phyloP scores from a whole-genome alignment of 2,329 filamentous ascomycete species.

The Fusarium sp. region DNA sequence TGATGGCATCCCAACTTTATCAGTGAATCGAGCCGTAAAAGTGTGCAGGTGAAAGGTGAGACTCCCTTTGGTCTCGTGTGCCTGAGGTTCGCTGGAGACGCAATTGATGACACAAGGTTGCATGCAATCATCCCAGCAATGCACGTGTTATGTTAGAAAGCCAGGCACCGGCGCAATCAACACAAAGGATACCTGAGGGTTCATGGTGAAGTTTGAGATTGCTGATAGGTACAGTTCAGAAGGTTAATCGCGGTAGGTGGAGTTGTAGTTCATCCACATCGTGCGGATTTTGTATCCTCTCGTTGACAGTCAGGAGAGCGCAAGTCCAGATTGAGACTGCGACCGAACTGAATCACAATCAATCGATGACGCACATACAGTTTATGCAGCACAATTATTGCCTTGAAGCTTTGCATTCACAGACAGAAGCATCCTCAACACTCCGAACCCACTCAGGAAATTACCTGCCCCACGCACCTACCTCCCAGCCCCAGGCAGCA shows the following conservation, averaged over 20 bases:
- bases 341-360: not conserved
- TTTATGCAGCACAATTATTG: not conserved
- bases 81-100: constrained; percentile 46
- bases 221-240: not conserved
- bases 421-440: not conserved
- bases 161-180: not conserved
- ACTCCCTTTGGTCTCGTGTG: constrained; percentile 39
- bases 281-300: not conserved
- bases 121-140: constrained; percentile 40
- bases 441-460: not conserved
- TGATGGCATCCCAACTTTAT: not conserved
- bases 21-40: not conserved
- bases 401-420: not conserved
- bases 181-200: too few relatives aligned
- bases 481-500: not conserved
- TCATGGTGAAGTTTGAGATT: not conserved
- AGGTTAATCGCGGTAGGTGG: not conserved
- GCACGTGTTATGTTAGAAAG: constrained; percentile 32
- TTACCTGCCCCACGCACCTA: constrained; percentile 1
- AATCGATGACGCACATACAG: not conserved
- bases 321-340: not conserved
- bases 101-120: constrained; percentile 39
- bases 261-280: not conserved
- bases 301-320: not conserved
- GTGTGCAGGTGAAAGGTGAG: constrained; percentile 18